Base-by-base conservation (phyloP, 192 early-diverging fungal species). In the Funneliformis mosseae region DNA sequence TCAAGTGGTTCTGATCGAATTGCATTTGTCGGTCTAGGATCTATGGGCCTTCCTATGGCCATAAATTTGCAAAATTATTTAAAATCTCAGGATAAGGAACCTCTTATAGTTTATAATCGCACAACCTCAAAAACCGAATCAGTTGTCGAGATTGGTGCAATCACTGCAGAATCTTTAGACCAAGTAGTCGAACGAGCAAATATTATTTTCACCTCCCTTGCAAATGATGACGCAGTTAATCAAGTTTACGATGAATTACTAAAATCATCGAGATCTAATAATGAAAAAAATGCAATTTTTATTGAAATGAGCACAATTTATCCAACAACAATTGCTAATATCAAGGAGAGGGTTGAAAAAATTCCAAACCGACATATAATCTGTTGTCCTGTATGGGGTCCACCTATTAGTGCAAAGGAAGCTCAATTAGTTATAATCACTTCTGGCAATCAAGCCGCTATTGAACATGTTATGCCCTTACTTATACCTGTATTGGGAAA, bases 91-190 rank as follows among this genome's bases (percentile, higher is more conserved):
- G 71, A 77, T 9, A 81, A 82, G 11, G 72, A 83, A 11, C 60
- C 83, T 27, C 77, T 91, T 5, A 83, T 89, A 0, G 92, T 92
- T 23, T 91, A 90, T 81, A 94, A 94, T 84, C 92, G 93, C 46
- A 88, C 90, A 5, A 38, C 33, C 2, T 63, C 82, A 43, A 91
- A 90, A 78, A 84, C 88, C 48, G 80, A 81, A 6, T 50, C 69
- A 0, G 61, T 93, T 9, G 63, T 75, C 0, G 67, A 81, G 16
- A 82, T 82, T 2, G 90, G 88, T 4, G 90, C 88, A 6, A 42
- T 64, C 0, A 85, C 84, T 5, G 83, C 79, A 23, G 66, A 63
- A 39, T 84, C 88, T 14, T 63, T 88, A 7, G 78, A 84, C 21
- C 80, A 85, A 9, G 74, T 91, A 1, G 85, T 85, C 5, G 43